Evolutionary conservation across 2,329 filamentous ascomycete genomes (phyloP).

Genomic region (Neopestalotiopsis sp.): DNA sequence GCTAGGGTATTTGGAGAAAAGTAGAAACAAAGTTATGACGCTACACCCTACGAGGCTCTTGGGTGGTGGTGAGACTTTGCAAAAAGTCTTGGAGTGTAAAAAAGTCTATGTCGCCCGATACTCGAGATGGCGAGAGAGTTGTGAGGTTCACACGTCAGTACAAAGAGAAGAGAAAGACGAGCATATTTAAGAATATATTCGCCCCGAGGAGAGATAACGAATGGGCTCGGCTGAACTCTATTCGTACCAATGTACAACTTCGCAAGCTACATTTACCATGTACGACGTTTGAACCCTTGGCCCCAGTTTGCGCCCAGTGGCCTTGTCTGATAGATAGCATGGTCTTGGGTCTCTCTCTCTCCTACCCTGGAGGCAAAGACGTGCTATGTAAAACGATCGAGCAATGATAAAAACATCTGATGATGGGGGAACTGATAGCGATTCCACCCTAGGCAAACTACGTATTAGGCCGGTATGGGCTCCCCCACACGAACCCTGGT

Average conservation of each 20-base stretch:
- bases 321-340: background rate
- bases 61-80: background rate
- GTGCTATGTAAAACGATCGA: too few species aligned
- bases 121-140: background rate
- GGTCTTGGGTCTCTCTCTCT: too few species aligned
- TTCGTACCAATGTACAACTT: background rate
- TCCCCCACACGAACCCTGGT: slow-evolving; percentile 9
- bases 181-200: background rate
- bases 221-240: background rate
- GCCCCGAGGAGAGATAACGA: background rate
- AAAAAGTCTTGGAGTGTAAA: background rate
- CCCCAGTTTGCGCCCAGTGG: too few species aligned
- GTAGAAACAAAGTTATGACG: background rate
- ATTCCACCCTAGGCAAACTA: background rate
- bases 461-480: too few species aligned
- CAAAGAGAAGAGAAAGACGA: background rate
- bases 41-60: background rate
- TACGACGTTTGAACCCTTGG: too few species aligned
- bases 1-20: background rate
- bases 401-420: slow-evolving; percentile 7
- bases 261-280: too few species aligned
- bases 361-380: background rate
- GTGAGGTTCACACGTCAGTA: background rate
- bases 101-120: background rate
- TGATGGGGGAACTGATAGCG: slow-evolving; percentile 7